Evolutionary conservation across 371 early-diverging fungal species (phyloP), one percentile per base, ranked within the genome.

Genomic region (Saksenaea oblongispora): DNA sequence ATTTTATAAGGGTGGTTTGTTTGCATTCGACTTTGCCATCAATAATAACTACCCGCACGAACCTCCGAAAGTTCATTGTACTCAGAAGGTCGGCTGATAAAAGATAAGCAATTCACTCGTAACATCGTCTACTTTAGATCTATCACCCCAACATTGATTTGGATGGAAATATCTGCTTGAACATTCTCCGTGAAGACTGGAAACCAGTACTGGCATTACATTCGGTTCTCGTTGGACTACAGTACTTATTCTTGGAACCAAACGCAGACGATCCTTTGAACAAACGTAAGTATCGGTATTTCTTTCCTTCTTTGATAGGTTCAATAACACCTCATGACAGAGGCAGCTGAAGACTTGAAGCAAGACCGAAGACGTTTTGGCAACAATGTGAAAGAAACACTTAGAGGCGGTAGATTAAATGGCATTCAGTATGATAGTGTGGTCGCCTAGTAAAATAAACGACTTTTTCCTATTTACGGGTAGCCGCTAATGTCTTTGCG

Each of bases 251-350:
- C 66, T 75, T 95, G 66, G 99, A 98, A 64, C 99, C 99, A 0
- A 99, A 99, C 76, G 95, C 99, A 0, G 94, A 97, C 47, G 99
- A 99, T 85, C 99, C 99, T 54, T 85, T 99, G 36, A 98, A 99
- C 87, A 97, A 95, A 78, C 82, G 89, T 86, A 75, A 58, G 44
- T n/a, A 44, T 14, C 2, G 41, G 61, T n/a, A 26, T 18, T 39
- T 10, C 4, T 35, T 36, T 39, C 36, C 26, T 28, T 55, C 8
- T 62, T 54, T 34, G 34, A 27, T 56, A 37, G 24, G 27, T 17
- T 10, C 11, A 10, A 47, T 47, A 47, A 47, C 10, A 18, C 14
- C 56, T 26, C 42, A 27, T 26, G 34, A 15, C 67, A 84, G 95
- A 88, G 53, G 95, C 95, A 0, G 94, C 95, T 8, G 82, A 87